Base-by-base conservation (phyloP, 73 alveolate genomes). In the Vitrella brassicaformis region DNA sequence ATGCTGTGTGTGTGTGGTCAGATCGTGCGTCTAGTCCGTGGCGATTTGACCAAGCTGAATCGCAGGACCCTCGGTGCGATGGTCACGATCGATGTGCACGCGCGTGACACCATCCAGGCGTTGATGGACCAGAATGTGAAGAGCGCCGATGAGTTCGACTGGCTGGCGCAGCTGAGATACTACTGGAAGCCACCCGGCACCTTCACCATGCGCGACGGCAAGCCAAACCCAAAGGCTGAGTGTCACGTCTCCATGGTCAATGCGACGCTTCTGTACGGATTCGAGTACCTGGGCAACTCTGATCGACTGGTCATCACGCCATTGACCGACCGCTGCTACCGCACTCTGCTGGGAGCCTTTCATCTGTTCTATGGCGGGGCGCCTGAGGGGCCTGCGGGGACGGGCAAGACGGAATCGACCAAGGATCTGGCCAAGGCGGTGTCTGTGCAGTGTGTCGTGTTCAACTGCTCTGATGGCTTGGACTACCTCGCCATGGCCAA, bases 381-480 rank as follows among this genome's bases (percentile, higher is more conserved):
- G 25, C 98, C 98, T 10, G 98, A 92, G 71, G 98, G 99, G 27
- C 99, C 98, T 0, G 98, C 99, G 10, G 99, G 99, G 46, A 95
- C 99, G 19, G 99, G 99, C 10, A 95, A 95, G 88, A 95, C 99
- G 0, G 99, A 96, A 75, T 91, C 98, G 65, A 92, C 96, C 47
- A 94, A 94, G 85, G 98, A 95, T 90, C 83, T 89, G 80, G 96
- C 90, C 29, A 89, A 89, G 78, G 97, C 98, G 32, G 88, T 90
- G 71, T 98, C 98, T 0, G 91, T 91, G 31, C 84, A 93, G 88
- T 91, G 98, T 70, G 93, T 93, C 71, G 99, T 95, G n/a, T 95
- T 95, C 82, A 95, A 95, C 85, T 95, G 99, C 78, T 87, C 97
- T 29, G 97, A 90, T 78, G 92, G 95, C 73, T 81, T 93, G 81